Base-by-base conservation (phyloP, 2,329 filamentous ascomycete genomes). In the Colletotrichum eremochloae region DNA sequence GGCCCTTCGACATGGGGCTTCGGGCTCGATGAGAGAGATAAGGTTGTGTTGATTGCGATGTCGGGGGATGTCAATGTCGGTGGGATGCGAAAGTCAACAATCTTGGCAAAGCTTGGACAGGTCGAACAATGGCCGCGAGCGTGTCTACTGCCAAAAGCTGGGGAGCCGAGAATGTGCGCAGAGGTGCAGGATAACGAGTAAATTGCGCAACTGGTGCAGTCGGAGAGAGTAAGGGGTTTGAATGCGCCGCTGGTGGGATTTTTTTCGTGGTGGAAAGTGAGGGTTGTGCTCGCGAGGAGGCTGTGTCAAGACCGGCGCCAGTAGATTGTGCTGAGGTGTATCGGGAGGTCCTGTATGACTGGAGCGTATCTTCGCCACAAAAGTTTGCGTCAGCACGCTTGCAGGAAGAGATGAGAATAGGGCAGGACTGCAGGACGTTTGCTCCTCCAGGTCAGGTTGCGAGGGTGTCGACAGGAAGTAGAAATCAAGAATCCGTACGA, bases 311-410 rank as follows among this genome's bases (percentile, higher is more conserved):
- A 14, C 53, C 31, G 50, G 57, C 63, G 58, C 50, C 57, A 58
- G 65, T 60, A 46, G 42, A 31, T 42, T 53, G 29, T 31, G 29
- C 14, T 6, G 56, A 29, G 52, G 42, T 64, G 56, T 40, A 42
- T 42, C 14, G 65, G 42, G 40, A 48, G 36, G 36, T 68, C 44
- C 44, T 71, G 58, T 68, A 63, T 15, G 12, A 42, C 44, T 36
- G 58, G 18, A 68, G 65, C 38, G 58, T n/a, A 58, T 68, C 69
- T 68, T 71, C 58, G 65, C 69, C 69, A 68, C 69, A 63, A 63
- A 29, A 71, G 58, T 65, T 68, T 68, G 69, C 65, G 69, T 63
- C 69, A 68, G 65, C 58, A n/a, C 52, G 44, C 42, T 60, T 68
- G 57, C 65, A 71, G 53, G 58, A 9, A 58, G 58, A 63, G 58